A percentile compares a stretch with the other conserved stretches of the same genome.
phyloP scores from a whole-genome alignment of 345 rosid species.

The Gossypium longicalyx region DNA sequence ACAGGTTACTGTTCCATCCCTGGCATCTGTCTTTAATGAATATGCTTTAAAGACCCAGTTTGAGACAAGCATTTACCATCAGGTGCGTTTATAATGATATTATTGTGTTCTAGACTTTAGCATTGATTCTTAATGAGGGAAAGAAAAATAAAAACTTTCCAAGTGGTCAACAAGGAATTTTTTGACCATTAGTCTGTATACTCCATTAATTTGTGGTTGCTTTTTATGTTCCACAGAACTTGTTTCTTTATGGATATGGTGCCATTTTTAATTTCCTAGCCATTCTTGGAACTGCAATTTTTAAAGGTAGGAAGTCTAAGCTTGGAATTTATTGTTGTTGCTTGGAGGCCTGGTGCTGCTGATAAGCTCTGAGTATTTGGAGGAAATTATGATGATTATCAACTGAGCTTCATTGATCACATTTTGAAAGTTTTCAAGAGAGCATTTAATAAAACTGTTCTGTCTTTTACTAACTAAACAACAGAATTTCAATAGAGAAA shows the following conservation, averaged over 20 bases:
- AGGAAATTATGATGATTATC: constrained; percentile 4
- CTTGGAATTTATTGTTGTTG: background rate
- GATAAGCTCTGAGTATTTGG: constrained; percentile 5
- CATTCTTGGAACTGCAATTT: constrained; percentile 54
- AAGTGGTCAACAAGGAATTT: background rate
- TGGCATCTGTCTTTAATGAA: constrained; percentile 52
- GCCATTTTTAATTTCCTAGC: constrained; percentile 96
- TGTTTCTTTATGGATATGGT: constrained; percentile 44
- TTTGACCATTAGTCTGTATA: background rate
- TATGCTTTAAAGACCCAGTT: constrained; percentile 88
- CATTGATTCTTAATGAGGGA: background rate
- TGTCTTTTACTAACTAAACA: too few relatives aligned
- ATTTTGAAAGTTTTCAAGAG: too few relatives aligned
- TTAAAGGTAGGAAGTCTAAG: constrained; percentile 52
- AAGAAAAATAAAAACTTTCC: background rate
- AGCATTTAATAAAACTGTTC: too few relatives aligned
- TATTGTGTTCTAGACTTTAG: background rate
- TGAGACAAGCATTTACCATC: constrained; percentile 97
- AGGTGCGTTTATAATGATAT: constrained; percentile 42
- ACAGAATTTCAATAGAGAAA: too few relatives aligned
- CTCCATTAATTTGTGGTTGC: background rate
- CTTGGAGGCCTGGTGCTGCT: background rate
- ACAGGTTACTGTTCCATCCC: constrained; percentile 87
- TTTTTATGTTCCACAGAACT: constrained; percentile 53
- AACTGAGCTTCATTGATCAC: background rate